These are phyloP conservation scores for Hura crepitans DNA, from an alignment of 441 rosid genomes.

Conservation along the genomic window DNA sequence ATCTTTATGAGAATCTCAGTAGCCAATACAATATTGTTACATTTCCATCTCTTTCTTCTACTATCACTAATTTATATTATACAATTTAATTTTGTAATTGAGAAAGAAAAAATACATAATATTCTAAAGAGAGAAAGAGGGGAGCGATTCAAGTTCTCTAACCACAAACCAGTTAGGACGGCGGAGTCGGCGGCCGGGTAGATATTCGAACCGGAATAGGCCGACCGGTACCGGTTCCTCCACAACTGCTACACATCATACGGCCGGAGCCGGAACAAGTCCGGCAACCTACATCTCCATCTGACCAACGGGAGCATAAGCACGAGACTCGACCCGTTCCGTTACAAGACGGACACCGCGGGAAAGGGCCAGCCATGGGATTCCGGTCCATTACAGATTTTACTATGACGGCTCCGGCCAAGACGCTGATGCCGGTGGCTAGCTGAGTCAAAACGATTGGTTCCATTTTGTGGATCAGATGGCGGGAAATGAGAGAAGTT, in stretches of 20 bases:
- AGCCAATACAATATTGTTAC: constrained; percentile 10
- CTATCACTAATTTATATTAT: constrained; percentile 11
- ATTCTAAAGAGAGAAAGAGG: not conserved
- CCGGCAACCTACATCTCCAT: constrained; percentile 82
- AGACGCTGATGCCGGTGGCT: constrained; percentile 77
- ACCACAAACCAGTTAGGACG: constrained; percentile 16
- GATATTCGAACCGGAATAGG: constrained; percentile 73
- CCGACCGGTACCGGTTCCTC: constrained; percentile 87
- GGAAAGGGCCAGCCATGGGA: constrained; percentile 79
- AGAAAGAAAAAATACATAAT: not conserved
- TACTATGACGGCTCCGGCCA: constrained; percentile 81
- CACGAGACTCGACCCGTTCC: constrained; percentile 83
- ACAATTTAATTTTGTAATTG: constrained; percentile 5
- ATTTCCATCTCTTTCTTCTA: constrained; percentile 17
- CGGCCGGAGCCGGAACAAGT: constrained; percentile 91
- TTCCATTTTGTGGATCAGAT: constrained; percentile 36
- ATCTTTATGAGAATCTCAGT: constrained; percentile 19
- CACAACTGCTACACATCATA: constrained; percentile 73
- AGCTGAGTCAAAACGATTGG: constrained; percentile 71
- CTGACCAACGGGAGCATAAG: constrained; percentile 82
- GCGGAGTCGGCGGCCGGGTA: constrained; percentile 44
- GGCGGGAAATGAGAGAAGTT: not conserved
- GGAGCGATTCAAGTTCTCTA: constrained; percentile 5
- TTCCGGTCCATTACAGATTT: constrained; percentile 81
- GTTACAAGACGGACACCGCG: constrained; percentile 67